Base-by-base conservation (phyloP, 2,329 filamentous ascomycete species). In the Periconia digitata region DNA sequence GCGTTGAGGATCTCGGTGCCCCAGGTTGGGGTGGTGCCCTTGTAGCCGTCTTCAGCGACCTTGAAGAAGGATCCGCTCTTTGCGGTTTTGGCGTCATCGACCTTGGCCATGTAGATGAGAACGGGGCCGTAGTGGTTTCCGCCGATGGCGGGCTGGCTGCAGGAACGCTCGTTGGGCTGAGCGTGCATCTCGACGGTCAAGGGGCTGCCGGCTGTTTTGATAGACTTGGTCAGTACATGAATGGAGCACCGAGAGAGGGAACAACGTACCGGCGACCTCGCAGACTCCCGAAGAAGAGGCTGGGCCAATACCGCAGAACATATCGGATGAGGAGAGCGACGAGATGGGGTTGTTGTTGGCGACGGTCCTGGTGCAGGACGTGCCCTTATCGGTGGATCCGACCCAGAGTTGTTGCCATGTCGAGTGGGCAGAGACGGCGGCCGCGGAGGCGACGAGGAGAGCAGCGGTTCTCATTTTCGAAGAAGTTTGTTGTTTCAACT, bases 401-500 rank as follows among this genome's bases (percentile, higher is more conserved):
- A 71, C 66, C 69, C 69, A 72, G 3, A 72, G 54, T 27, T 72
- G 38, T 44, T 72, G 69, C 65, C 66, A 72, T 58, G 69, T 72
- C 2, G 69, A 66, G 58, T 72, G 69, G 15, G 68, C 67, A 18
- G 67, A 70, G 47, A 64, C 69, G 32, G 62, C 59, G 5, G 64
- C 64, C 43, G 56, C 65, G 12, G 66, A 53, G 34, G 69, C 67
- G 45, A 71, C 60, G 36, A 70, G 43, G 23, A 67, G 52, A 38
- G 67, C 37, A 42, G 58, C 52, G 40, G 64, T 51, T 62, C 67
- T 70, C 67, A 70, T 70, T 17, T 46, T 65, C 47, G 24, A 24
- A 24, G n/a, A 17, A 43, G 24, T 35, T 44, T 34, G 16, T 17
- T 45, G 21, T n/a, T 42, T n/a, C n/a, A 18, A 7, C 12, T 32